phyloP scores from a whole-genome alignment of 495 filamentous ascomycete genomes.

The Podospora conica region DNA sequence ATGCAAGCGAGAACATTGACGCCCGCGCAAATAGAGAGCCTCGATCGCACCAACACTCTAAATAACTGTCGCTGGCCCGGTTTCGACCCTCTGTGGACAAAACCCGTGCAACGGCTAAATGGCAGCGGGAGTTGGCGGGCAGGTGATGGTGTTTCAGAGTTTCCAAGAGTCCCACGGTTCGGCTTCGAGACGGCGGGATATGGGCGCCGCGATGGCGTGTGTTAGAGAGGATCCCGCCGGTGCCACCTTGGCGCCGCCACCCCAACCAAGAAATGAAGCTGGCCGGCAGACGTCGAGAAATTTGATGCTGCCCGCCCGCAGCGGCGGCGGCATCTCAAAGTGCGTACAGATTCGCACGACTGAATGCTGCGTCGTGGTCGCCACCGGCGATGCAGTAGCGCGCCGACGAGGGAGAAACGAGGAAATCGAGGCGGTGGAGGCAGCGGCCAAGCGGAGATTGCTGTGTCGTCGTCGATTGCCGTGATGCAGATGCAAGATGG shows the following conservation, averaged over 20 bases:
- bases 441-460: constrained; percentile 10
- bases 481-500: neutral
- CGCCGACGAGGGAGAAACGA: neutral
- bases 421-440: neutral
- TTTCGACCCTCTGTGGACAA: constrained; percentile 14
- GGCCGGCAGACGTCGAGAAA: constrained; percentile 6
- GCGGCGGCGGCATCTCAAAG: constrained; percentile 1
- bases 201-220: constrained; percentile 8
- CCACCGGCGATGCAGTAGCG: neutral
- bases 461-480: neutral
- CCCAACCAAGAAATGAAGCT: neutral
- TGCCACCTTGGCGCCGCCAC: constrained; percentile 4
- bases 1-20: neutral
- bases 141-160: constrained; percentile 13
- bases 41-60: too few relatives aligned
- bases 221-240: constrained; percentile 15
- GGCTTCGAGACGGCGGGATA: neutral
- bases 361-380: neutral
- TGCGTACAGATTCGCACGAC: neutral
- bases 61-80: constrained; percentile 10
- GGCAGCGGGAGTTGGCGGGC: constrained; percentile 4
- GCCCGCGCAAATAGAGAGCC: too few relatives aligned
- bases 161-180: constrained; percentile 1
- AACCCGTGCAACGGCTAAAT: constrained; percentile 20
- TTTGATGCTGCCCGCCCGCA: neutral